A percentile compares a stretch with the other conserved stretches of the same genome.
Evolutionary conservation across 129 eudicot genomes (phyloP).

Genomic region (Chrysanthemum makinoi): DNA sequence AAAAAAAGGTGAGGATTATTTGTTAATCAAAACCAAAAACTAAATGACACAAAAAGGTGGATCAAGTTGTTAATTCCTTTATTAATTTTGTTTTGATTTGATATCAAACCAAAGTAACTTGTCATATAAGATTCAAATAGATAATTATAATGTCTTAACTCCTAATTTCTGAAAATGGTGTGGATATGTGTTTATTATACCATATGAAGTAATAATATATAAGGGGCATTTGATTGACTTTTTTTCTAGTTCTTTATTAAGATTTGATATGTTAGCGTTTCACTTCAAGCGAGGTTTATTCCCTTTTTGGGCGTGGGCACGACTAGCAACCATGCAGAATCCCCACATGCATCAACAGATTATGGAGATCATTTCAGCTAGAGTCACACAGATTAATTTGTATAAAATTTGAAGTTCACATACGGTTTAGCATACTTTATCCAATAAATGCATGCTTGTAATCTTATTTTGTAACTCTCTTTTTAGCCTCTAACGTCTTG

Average conservation of each 20-base stretch:
- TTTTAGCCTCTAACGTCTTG: no score
- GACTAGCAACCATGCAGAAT: slow-evolving; percentile 34
- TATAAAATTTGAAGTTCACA: no score
- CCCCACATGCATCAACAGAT: slow-evolving; percentile 30
- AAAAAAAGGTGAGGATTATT: neutral
- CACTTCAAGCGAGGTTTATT: slow-evolving; percentile 29
- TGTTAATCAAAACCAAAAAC: neutral
- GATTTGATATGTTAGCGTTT: slow-evolving; percentile 22
- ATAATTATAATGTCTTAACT: no score
- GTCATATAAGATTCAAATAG: no score
- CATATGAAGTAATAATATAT: neutral
- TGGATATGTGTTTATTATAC: neutral
- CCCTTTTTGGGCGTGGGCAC: slow-evolving; percentile 43
- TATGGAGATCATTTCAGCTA: neutral
- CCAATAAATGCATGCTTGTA: no score
- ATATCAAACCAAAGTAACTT: neutral
- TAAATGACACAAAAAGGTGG: neutral
- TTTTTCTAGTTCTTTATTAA: slow-evolving; percentile 10
- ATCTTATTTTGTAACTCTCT: no score
- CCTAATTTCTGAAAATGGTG: neutral
- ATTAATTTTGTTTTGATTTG: neutral
- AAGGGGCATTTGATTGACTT: neutral
- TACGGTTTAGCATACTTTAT: no score
- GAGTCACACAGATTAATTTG: neutral
- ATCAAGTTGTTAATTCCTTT: neutral